Base-by-base conservation (phyloP, 2,329 filamentous ascomycete species). In the Talaromyces sp. region DNA sequence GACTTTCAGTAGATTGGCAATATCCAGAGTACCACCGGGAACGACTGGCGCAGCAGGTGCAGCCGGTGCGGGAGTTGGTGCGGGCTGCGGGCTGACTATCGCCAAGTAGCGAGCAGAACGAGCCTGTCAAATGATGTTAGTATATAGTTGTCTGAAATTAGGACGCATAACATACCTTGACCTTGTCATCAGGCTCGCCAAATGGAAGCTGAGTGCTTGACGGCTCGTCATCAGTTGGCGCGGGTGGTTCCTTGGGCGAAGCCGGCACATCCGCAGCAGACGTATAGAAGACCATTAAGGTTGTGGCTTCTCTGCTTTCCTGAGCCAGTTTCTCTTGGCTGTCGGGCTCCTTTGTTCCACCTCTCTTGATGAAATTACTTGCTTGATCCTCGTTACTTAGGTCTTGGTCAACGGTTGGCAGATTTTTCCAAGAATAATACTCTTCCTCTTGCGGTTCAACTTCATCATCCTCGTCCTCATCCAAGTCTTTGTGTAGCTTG, bases 381-480 rank as follows among this genome's bases (percentile, higher is more conserved):
- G 63, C 61, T 12, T 71, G 71, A 46, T 77, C 75, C 5, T 74
- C 71, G 4, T 67, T 64, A 35, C 72, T 68, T 55, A 80, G 70
- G 2, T 64, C 71, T 60, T 76, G 74, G 60, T 80, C 77, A 60
- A 81, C 76, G 65, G 71, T 39, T 57, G 61, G 39, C 63, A 66
- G 64, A 77, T 80, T 50, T 75, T 70, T 52, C 72, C 66, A 55
- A 77, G 66, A 50, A 33, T 31, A 40, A n/a, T 60, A 44, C 18
- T 71, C 72, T 40, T 76, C 76, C 58, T 82, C 81, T 2, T 77
- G 76, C 23, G 75, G 69, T 7, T 76, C 76, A 33, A 77, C 75
- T 12, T 86, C 84, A 31, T 88, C 86, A 12, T 87, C 85, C 48
- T 85, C 81, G 11, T 84, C 75, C 52, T 85, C 82, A 64, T 85